Evolutionary conservation across 208 protist species (phyloP), one percentile per base, ranked within the genome.

Genomic region (Porcisia deanei): DNA sequence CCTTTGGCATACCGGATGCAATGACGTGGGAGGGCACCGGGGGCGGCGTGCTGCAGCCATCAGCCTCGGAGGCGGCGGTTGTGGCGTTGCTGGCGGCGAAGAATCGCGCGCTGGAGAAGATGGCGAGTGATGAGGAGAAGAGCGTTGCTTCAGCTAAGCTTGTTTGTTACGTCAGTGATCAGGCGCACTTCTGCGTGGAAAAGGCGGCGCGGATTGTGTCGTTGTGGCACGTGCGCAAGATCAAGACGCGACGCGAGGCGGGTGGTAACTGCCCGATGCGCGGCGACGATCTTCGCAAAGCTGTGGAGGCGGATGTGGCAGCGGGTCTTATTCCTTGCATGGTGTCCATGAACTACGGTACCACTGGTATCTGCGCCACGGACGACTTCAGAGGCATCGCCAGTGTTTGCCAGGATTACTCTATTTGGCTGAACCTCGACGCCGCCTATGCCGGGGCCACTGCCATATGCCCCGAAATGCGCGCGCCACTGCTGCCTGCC

Each of bases 401-500:
- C 47, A 70, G 55, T 64, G 65, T 86, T 55, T 76, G 75, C 73
- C 63, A 80, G 59, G 66, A 83, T 18, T 61, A 82, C 75, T 43
- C 77, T 49, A 76, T 92, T 6, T 92, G 89, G 89, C 22, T 94
- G 43, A 88, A 94, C 80, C 80, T 90, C 41, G 87, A 92, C 75
- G 47, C 79, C 41, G 89, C 89, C 60, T 94, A 91, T 71, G 87
- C 87, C 3, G 89, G 89, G 1, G 73, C 85, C 2, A 83, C 85
- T 39, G 76, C 74, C 1, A n/a, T 91, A 18, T 91, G 87, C 80
- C 84, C 85, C 39, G 89, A 94, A 78, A 71, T 84, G 77, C 85
- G 88, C 22, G 69, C 52, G 20, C 74, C 66, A 53, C 61, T 89
- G n/a, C 39, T 76, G 25, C 82, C 80, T 2, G 80, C 77, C 39